A percentile compares a stretch with the other conserved stretches of the same genome.
Evolutionary conservation across 2,329 filamentous ascomycete genomes (phyloP).

Genomic region (Phoma herbarum): DNA sequence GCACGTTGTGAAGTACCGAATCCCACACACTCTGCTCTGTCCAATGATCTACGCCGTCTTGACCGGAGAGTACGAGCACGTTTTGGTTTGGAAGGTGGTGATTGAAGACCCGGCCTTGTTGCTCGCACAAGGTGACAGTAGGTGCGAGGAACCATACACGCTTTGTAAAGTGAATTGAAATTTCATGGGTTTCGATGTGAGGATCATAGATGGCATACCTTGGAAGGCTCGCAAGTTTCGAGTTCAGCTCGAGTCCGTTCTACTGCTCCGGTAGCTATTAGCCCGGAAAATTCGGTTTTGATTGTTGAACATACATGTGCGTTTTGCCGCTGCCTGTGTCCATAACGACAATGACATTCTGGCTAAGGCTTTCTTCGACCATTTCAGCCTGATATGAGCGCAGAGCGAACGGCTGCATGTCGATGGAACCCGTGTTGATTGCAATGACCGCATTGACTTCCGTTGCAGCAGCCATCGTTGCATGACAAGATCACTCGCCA

Average conservation of each 20-base stretch:
- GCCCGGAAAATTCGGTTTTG: not conserved
- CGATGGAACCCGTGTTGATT: conserved; percentile 4
- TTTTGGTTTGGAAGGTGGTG: conserved; percentile 58
- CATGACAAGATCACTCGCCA: not conserved
- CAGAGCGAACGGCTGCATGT: conserved; percentile 39
- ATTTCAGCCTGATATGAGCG: conserved; percentile 61
- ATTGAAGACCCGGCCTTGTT: conserved; percentile 52
- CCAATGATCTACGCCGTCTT: conserved; percentile 78
- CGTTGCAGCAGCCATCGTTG: conserved; percentile 8
- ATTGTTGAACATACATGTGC: conserved; percentile 46
- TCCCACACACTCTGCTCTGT: conserved; percentile 73
- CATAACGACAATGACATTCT: conserved; percentile 60
- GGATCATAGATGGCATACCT: conserved; percentile 37
- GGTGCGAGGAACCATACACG: conserved; percentile 59
- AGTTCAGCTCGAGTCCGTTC: conserved; percentile 56
- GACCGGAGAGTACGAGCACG: conserved; percentile 71
- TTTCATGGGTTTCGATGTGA: conserved; percentile 1
- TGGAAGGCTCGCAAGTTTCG: conserved; percentile 47
- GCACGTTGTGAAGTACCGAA: conserved; percentile 67
- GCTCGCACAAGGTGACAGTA: conserved; percentile 56
- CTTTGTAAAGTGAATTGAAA: conserved; percentile 31
- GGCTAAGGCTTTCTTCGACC: conserved; percentile 55
- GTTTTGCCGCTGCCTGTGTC: conserved; percentile 61
- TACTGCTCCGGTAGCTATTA: conserved; percentile 49
- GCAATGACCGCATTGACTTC: conserved; percentile 15